Conservation (phyloP, 805 yeast species). For the Kregervanrija fluxuum region DNA sequence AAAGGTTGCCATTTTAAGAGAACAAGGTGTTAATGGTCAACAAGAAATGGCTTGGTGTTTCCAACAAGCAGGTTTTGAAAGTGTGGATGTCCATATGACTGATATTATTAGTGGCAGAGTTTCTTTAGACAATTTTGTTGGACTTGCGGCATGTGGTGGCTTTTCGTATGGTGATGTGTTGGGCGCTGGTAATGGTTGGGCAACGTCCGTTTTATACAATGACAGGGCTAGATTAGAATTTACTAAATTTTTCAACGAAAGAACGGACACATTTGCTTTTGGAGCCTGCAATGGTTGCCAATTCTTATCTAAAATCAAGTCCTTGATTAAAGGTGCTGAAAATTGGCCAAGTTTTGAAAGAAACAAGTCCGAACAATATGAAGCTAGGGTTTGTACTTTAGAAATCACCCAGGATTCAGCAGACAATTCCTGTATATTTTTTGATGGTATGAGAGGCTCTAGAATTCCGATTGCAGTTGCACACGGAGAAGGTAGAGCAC, state of each 20-base stretch:
- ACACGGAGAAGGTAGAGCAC: slow-evolving; percentile 96
- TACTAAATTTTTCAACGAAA: slow-evolving; percentile 69
- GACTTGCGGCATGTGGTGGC: slow-evolving; percentile 98
- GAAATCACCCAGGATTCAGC: slow-evolving; percentile 49
- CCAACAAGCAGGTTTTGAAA: slow-evolving; percentile 87
- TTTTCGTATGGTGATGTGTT: slow-evolving; percentile 97
- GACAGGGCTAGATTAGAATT: slow-evolving; percentile 72
- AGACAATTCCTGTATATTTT: slow-evolving; percentile 56
- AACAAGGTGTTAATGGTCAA: slow-evolving; percentile 97
- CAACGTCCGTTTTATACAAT: slow-evolving; percentile 87
- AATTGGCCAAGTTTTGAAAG: slow-evolving; percentile 95
- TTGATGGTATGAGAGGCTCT: slow-evolving; percentile 89
- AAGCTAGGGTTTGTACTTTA: slow-evolving; percentile 88
- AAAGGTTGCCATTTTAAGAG: slow-evolving; percentile 91
- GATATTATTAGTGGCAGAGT: slow-evolving; percentile 75
- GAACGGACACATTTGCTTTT: slow-evolving; percentile 89
- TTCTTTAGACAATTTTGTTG: slow-evolving; percentile 72
- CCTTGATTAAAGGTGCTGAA: slow-evolving; percentile 86
- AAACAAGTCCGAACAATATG: slow-evolving; percentile 89
- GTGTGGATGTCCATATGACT: slow-evolving; percentile 96
- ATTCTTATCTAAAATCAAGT: slow-evolving; percentile 80
- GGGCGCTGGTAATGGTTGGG: slow-evolving; percentile 99
- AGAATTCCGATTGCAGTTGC: slow-evolving; percentile 95
- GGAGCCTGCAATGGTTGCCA: slow-evolving; percentile 99
- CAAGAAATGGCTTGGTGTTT: slow-evolving; percentile 98